Percentiles rank a stretch among this genome's conserved stretches.
phyloP scores from a whole-genome alignment of 2,329 filamentous ascomycete genomes.

The Aspergillus ustus region DNA sequence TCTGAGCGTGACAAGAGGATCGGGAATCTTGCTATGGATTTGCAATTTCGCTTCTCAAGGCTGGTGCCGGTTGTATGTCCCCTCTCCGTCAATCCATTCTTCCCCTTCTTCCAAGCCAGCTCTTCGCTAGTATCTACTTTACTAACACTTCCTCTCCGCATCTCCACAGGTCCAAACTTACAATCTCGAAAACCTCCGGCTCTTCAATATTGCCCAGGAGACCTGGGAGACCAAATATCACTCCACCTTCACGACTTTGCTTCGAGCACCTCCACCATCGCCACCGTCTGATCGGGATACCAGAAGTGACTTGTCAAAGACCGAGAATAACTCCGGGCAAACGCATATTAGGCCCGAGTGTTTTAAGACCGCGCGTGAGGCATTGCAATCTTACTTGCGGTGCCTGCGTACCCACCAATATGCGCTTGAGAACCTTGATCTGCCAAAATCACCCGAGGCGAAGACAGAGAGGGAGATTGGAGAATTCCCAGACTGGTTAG shows the following conservation, averaged over 20 bases:
- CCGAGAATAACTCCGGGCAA: neutral
- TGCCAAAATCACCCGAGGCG: too few species aligned
- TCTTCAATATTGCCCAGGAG: neutral
- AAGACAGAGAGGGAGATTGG: neutral
- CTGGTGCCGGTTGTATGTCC: neutral
- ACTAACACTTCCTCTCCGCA: neutral
- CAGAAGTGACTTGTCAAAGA: neutral
- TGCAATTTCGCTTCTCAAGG: neutral
- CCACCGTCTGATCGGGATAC: neutral
- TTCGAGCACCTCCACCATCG: neutral
- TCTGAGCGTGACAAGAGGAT: conserved; percentile 15
- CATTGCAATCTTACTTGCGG: neutral
- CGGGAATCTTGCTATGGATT: neutral
- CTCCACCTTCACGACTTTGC: neutral
- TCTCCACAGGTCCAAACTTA: neutral
- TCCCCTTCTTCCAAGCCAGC: too few species aligned
- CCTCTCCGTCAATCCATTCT: neutral
- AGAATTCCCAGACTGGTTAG: neutral
- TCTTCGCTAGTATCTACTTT: neutral
- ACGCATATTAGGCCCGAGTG: conserved; percentile 1
- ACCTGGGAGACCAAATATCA: neutral
- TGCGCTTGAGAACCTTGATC: neutral
- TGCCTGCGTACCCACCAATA: neutral
- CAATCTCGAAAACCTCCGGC: conserved; percentile 14
- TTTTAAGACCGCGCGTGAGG: neutral